Evolutionary conservation across 495 filamentous ascomycete genomes (phyloP).

Genomic region (Copromyces sp.): DNA sequence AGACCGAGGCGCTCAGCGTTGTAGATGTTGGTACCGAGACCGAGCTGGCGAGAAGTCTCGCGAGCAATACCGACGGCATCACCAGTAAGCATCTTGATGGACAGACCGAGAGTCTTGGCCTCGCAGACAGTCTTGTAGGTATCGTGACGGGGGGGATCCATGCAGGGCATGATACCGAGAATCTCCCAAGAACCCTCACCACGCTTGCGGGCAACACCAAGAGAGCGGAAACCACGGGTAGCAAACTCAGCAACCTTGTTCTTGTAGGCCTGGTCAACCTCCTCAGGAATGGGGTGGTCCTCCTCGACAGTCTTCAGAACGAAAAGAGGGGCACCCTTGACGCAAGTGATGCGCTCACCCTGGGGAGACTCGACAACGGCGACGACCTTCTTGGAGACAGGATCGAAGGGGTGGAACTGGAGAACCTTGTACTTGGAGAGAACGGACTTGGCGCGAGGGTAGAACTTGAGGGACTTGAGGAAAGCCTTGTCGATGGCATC

Average conservation of each 20-base stretch:
- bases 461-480: conserved; percentile 69
- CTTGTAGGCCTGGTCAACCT: conserved; percentile 71
- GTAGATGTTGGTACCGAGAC: conserved; percentile 89
- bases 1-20: conserved; percentile 79
- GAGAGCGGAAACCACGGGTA: conserved; percentile 81
- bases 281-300: conserved; percentile 62
- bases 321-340: conserved; percentile 84
- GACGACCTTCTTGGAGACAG: conserved; percentile 86
- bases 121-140: conserved; percentile 84
- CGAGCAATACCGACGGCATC: conserved; percentile 88
- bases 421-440: conserved; percentile 68
- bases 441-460: conserved; percentile 65
- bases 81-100: conserved; percentile 95
- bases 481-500: conserved; percentile 95
- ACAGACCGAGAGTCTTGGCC: conserved; percentile 76
- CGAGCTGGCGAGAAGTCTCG: conserved; percentile 81
- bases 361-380: conserved; percentile 72
- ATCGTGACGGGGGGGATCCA: conserved; percentile 83
- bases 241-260: conserved; percentile 87
- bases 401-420: conserved; percentile 83
- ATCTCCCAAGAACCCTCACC: conserved; percentile 73
- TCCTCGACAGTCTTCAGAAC: conserved; percentile 76
- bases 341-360: conserved; percentile 73
- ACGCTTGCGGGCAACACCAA: conserved; percentile 83
- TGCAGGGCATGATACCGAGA: conserved; percentile 89